phyloP scores from a whole-genome alignment of 306 rosid species.

The Quillaja saponaria region DNA sequence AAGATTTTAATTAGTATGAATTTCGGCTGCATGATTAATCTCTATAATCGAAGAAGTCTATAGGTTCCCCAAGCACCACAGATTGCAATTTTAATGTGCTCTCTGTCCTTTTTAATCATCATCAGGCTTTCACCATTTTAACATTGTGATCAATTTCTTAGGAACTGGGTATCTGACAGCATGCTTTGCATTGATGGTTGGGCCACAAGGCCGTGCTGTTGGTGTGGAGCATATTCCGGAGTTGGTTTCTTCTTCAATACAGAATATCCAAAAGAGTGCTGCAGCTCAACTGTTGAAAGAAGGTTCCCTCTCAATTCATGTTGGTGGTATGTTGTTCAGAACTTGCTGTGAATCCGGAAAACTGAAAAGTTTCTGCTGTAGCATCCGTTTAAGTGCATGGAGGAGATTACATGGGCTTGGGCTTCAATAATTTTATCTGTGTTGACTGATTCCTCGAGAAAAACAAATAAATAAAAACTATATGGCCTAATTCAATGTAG shows the following conservation, averaged over 20 bases:
- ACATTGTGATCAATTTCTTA: slow-evolving; percentile 26
- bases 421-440: neutral
- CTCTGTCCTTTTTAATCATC: neutral
- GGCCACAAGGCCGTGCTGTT: slow-evolving; percentile 72
- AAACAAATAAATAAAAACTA: neutral
- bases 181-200: slow-evolving; percentile 89
- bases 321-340: slow-evolving; percentile 56
- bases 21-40: too few species aligned
- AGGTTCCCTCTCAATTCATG: slow-evolving; percentile 78
- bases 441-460: neutral
- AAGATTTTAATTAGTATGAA: too few species aligned
- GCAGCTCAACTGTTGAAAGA: slow-evolving; percentile 69
- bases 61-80: too few species aligned
- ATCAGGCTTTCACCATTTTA: slow-evolving; percentile 10
- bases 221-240: slow-evolving; percentile 98
- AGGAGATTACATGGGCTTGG: neutral
- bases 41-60: too few species aligned
- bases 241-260: slow-evolving; percentile 66
- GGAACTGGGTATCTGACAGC: slow-evolving; percentile 97
- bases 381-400: neutral
- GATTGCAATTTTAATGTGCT: too few species aligned
- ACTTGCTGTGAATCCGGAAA: slow-evolving; percentile 4
- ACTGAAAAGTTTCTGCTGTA: neutral
- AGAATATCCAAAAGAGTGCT: slow-evolving; percentile 73
- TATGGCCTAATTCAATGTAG: slow-evolving; percentile 1